Base-by-base conservation (phyloP, 176 grass and related monocot species). In the Hyparrhenia diplandra region DNA sequence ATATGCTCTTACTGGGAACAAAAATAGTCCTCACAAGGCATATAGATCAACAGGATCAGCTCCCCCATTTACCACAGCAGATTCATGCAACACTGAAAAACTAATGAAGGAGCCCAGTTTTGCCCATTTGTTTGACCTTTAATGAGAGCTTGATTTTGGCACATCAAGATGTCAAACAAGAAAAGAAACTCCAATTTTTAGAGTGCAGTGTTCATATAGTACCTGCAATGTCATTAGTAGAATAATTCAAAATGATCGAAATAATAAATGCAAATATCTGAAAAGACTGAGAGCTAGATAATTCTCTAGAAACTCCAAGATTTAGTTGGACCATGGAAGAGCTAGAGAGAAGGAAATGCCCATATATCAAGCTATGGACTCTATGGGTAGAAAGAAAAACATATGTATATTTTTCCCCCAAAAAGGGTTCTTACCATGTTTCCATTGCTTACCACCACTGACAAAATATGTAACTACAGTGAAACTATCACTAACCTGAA, bases 131-230 rank as follows among this genome's bases (percentile, higher is more conserved):
- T 85, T 89, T 78, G 78, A 85, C 78, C 66, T 77, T 77, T 82
- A 85, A 71, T 78, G 24, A 36, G 42, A 78, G 16, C 83, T 78
- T 89, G 83, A 85, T 85, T 89, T 89, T 64, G 29, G 46, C n/a
- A 73, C 71, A 89, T 85, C 88, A 89, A 77, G 72, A 61, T 67
- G 69, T 80, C 86, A 88, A 88, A 79, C 76, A 88, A 88, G 88
- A 78, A 89, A 89, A 77, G 13, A 78, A 89, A 82, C 32, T 78
- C 47, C 73, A 74, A 40, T 82, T 82, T 85, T 82, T 68, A n/a
- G n/a, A 72, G 40, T 58, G 28, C 49, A 82, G 25, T 34, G 45
- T 77, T 82, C 73, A 89, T 78, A 29, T 82, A 82, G 83, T 82
- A 89, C 88, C 88, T 89, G 88, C 83, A 89, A 89, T 82, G 61